Evolutionary conservation across 768 basidiomycete genomes (phyloP).

Genomic region (Kockovaella imperatae): DNA sequence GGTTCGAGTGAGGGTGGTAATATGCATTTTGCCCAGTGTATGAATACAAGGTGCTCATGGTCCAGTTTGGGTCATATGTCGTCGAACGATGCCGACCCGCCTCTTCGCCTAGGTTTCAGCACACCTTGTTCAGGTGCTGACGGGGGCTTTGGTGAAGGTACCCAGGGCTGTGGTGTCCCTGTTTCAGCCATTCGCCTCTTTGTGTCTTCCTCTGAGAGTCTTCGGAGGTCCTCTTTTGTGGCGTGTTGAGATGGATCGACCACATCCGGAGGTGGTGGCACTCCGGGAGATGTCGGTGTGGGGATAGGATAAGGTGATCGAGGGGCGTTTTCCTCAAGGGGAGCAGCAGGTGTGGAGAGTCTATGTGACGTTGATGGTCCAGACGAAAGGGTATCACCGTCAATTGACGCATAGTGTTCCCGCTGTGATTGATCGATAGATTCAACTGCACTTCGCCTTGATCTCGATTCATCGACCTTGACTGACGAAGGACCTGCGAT

Average conservation of each 20-base stretch:
- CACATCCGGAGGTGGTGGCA: constrained; percentile 15
- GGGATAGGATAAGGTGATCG: constrained; percentile 24
- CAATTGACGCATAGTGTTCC: too few species aligned
- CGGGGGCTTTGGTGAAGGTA: neutral
- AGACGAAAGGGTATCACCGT: neutral
- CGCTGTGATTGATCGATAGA: too few species aligned
- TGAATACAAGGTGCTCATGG: too few species aligned
- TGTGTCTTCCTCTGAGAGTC: constrained; percentile 34
- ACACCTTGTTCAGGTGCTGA: constrained; percentile 1
- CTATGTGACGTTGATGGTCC: neutral
- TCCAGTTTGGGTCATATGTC: neutral
- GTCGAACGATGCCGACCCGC: neutral
- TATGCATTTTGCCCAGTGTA: neutral
- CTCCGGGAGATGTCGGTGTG: constrained; percentile 11
- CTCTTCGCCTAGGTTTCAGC: constrained; percentile 13
- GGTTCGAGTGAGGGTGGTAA: neutral
- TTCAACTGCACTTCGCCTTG: too few species aligned
- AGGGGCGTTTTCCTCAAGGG: too few species aligned
- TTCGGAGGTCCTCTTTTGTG: constrained; percentile 27
- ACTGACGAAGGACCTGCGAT: too few species aligned
- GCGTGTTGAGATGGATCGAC: constrained; percentile 20
- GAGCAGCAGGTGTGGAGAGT: neutral
- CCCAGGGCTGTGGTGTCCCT: neutral
- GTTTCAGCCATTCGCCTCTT: constrained; percentile 23
- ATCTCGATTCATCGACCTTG: too few species aligned